These are phyloP conservation scores for Mayamaea pseudoterrestris DNA, from an alignment of 108 stramenopile genomes.

Conservation along the genomic window DNA sequence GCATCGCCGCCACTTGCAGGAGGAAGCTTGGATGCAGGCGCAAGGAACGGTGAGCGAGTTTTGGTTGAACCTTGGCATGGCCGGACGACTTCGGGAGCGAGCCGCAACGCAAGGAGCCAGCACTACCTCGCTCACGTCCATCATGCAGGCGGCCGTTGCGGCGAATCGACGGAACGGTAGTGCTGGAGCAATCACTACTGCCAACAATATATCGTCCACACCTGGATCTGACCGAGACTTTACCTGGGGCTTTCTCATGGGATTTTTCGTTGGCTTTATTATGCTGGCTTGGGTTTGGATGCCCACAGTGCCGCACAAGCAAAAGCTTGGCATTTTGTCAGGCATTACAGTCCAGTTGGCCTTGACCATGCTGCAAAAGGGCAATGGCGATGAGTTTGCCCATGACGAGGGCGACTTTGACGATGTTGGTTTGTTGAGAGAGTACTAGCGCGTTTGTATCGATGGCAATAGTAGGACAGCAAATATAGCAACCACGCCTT, in stretches of 20 bases:
- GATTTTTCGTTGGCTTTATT: conserved; percentile 84
- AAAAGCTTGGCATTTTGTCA: conserved; percentile 84
- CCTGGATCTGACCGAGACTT: conserved; percentile 82
- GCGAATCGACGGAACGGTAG: too few relatives aligned
- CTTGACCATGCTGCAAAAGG: conserved; percentile 36
- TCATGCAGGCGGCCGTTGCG: too few relatives aligned
- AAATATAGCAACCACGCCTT: too few relatives aligned
- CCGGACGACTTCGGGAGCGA: too few relatives aligned
- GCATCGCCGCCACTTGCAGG: conserved; percentile 30
- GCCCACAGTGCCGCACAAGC: conserved; percentile 79
- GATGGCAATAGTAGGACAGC: too few relatives aligned
- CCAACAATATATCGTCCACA: neutral
- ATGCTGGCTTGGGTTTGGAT: conserved; percentile 93
- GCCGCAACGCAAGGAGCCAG: too few relatives aligned
- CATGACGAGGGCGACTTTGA: neutral
- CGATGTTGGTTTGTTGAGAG: conserved; percentile 1
- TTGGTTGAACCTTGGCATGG: conserved; percentile 61
- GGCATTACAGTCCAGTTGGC: conserved; percentile 71
- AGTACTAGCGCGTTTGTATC: too few relatives aligned
- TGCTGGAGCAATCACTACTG: neutral
- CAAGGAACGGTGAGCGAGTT: conserved; percentile 78
- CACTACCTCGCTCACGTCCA: too few relatives aligned
- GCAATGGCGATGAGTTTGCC: too few relatives aligned
- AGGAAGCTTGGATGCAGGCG: conserved; percentile 75
- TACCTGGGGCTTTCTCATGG: conserved; percentile 83